phyloP scores from a whole-genome alignment of 2,329 filamentous ascomycete species.

The Fusarium nurragi region DNA sequence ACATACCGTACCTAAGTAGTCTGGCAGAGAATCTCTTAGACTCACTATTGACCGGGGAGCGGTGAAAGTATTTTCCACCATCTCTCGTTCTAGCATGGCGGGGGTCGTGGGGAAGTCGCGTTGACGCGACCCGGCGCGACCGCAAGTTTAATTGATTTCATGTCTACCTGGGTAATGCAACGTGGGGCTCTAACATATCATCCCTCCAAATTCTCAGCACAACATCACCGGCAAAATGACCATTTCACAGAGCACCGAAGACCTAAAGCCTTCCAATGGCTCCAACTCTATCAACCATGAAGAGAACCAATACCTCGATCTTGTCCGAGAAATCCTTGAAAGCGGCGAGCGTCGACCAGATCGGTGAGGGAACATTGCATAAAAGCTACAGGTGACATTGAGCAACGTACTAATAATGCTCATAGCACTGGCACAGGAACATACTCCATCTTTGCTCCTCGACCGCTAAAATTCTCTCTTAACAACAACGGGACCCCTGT shows the following conservation, averaged over 20 bases:
- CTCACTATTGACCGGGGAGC: background rate
- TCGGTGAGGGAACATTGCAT: slow-evolving; percentile 60
- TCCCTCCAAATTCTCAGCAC: background rate
- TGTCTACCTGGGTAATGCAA: background rate
- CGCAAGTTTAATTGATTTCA: slow-evolving; percentile 33
- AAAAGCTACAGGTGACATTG: background rate
- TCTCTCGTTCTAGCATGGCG: background rate
- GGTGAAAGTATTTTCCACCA: slow-evolving; percentile 5
- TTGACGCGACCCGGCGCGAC: slow-evolving; percentile 21
- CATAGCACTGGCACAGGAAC: slow-evolving; percentile 93
- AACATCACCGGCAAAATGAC: slow-evolving; percentile 28
- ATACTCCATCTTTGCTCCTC: slow-evolving; percentile 85
- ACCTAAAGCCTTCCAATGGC: slow-evolving; percentile 20
- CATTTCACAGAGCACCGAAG: slow-evolving; percentile 14
- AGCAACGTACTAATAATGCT: slow-evolving; percentile 1
- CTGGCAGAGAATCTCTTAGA: too few species aligned
- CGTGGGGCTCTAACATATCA: background rate
- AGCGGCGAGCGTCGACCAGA: slow-evolving; percentile 90
- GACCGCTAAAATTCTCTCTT: slow-evolving; percentile 86
- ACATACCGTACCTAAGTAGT: too few species aligned
- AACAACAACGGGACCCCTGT: slow-evolving; percentile 70
- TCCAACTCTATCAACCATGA: slow-evolving; percentile 66
- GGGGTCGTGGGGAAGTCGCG: slow-evolving; percentile 19
- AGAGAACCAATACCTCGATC: slow-evolving; percentile 91
- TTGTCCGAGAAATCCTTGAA: slow-evolving; percentile 85